Evolutionary conservation across 2,329 filamentous ascomycete species (phyloP).

Genomic region (Anthostomella pinea): DNA sequence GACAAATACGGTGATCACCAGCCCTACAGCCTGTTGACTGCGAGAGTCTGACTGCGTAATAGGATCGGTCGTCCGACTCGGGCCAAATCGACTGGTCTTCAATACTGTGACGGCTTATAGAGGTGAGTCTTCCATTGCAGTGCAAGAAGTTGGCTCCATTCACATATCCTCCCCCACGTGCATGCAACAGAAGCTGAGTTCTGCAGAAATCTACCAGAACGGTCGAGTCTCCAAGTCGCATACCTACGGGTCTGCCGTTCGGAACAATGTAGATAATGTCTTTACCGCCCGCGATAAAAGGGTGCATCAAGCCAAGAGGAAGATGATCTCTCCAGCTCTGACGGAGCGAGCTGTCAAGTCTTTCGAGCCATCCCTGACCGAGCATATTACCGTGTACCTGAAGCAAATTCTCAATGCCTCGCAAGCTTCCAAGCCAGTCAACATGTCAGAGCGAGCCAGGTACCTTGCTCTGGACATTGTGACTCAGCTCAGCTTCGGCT

Average conservation of each 20-base stretch:
- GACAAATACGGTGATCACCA: constrained; percentile 1
- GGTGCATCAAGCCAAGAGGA: constrained; percentile 4
- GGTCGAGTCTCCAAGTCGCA: constrained; percentile 3
- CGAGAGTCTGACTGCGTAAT: too few species aligned
- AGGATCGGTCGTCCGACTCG: constrained; percentile 5
- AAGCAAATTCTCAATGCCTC: background rate
- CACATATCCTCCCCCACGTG: background rate
- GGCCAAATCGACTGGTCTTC: constrained; percentile 7
- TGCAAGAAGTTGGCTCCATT: background rate
- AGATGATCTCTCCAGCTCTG: constrained; percentile 3
- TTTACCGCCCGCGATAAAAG: constrained; percentile 5
- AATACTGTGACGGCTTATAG: constrained; percentile 5
- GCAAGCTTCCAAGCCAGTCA: background rate
- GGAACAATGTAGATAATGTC: constrained; percentile 5
- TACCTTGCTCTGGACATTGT: constrained; percentile 8
- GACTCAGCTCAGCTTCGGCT: constrained; percentile 4
- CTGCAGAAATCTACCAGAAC: constrained; percentile 11
- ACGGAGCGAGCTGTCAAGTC: constrained; percentile 2
- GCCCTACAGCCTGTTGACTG: background rate
- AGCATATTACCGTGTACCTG: constrained; percentile 4
- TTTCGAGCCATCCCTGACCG: constrained; percentile 6
- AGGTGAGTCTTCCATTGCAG: too few species aligned
- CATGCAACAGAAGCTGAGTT: background rate
- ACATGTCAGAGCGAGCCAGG: constrained; percentile 1
- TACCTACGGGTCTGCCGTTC: background rate